Conservation (phyloP, 2,329 filamentous ascomycete genomes). For the Fusarium sp. region DNA sequence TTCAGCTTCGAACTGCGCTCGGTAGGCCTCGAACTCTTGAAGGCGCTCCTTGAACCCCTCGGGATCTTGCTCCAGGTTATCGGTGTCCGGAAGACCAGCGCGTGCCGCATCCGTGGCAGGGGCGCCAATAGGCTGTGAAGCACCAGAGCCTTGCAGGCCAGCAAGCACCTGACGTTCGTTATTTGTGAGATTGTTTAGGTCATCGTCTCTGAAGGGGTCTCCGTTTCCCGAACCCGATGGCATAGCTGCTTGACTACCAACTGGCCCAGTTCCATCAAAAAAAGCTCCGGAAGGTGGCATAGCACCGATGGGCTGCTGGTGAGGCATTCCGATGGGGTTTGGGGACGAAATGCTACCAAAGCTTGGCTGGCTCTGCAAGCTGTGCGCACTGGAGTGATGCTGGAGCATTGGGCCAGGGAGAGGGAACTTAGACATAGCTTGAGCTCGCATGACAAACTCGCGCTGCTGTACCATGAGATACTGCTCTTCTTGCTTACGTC, state of each 20-base stretch:
- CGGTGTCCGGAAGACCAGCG: conserved; percentile 59
- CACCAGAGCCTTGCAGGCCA: conserved; percentile 45
- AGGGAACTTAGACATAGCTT: conserved; percentile 78
- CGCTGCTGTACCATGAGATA: conserved; percentile 96
- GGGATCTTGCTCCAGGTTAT: conserved; percentile 62
- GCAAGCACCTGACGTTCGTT: conserved; percentile 65
- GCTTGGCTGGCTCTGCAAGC: conserved; percentile 95
- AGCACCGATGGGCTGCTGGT: conserved; percentile 63
- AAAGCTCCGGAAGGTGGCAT: conserved; percentile 73
- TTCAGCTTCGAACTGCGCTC: conserved; percentile 75
- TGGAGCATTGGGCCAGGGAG: conserved; percentile 70
- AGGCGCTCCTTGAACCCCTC: conserved; percentile 77
- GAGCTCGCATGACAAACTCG: conserved; percentile 89
- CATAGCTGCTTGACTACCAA: conserved; percentile 39
- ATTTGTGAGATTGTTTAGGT: conserved; percentile 71
- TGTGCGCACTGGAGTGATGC: conserved; percentile 94
- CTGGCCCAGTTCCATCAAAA: conserved; percentile 68
- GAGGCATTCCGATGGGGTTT: conserved; percentile 72
- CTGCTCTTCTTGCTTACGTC: conserved; percentile 97
- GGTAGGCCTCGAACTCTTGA: conserved; percentile 82
- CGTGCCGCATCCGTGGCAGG: conserved; percentile 49
- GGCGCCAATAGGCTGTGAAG: conserved; percentile 52
- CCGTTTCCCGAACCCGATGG: conserved; percentile 48
- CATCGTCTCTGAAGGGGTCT: conserved; percentile 75
- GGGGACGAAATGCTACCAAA: conserved; percentile 96